Evolutionary conservation across 2,329 filamentous ascomycete genomes (phyloP).

Genomic region (Arthrinium phaeospermum): DNA sequence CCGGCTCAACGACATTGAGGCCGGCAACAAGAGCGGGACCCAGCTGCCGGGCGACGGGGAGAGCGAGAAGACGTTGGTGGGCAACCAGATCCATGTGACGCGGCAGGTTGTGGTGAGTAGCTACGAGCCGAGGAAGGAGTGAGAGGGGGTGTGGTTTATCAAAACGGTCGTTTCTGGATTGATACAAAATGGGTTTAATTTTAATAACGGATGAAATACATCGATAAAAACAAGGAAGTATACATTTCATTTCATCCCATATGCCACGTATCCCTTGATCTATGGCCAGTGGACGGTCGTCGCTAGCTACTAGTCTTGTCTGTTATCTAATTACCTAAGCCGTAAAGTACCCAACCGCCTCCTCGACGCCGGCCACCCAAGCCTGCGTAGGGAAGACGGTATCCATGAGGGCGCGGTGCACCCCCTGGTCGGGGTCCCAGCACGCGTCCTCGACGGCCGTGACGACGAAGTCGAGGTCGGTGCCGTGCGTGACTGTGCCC

Average conservation of each 20-base stretch:
- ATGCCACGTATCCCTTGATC: too few species aligned
- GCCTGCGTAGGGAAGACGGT: neutral
- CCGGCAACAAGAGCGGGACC: neutral
- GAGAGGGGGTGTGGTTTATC: neutral
- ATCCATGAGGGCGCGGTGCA: neutral
- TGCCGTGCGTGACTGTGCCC: slow-evolving; percentile 25
- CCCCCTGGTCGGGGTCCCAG: slow-evolving; percentile 25
- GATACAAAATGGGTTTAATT: neutral
- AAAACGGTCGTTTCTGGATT: neutral
- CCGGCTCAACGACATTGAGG: slow-evolving; percentile 10
- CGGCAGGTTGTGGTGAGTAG: neutral
- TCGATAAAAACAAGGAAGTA: too few species aligned
- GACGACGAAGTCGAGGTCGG: slow-evolving; percentile 28
- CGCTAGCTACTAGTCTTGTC: too few species aligned
- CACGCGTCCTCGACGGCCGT: slow-evolving; percentile 27
- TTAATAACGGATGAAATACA: neutral
- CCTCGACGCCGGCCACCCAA: neutral
- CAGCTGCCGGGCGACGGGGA: neutral
- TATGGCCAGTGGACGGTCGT: too few species aligned
- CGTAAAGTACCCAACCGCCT: neutral
- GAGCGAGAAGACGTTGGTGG: neutral
- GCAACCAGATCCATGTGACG: neutral
- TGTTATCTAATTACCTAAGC: too few species aligned
- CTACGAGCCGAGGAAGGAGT: neutral
- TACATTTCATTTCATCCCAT: neutral